Percentiles rank a stretch among this genome's conserved stretches.
Conservation (phyloP, 2,329 filamentous ascomycete genomes). For the Pseudonectria buxi region DNA sequence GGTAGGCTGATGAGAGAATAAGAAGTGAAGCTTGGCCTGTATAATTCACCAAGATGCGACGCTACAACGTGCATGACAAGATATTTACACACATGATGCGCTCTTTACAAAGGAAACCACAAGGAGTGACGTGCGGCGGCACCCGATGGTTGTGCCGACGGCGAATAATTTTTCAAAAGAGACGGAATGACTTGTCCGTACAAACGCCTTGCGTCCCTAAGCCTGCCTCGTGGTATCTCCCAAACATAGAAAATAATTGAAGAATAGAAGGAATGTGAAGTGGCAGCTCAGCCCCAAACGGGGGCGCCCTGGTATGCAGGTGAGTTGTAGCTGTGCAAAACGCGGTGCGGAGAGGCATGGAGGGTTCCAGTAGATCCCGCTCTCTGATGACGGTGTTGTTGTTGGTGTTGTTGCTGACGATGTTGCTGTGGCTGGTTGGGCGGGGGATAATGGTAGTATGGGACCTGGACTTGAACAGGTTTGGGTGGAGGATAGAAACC, state of each 20-base stretch:
- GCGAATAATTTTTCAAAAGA: no score
- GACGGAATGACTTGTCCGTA: no score
- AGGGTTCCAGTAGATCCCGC: neutral
- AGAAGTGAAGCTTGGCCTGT: no score
- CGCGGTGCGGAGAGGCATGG: slow-evolving; percentile 37
- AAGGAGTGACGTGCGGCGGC: no score
- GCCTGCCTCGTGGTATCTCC: no score
- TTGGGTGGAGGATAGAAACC: slow-evolving; percentile 2
- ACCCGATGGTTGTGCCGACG: no score
- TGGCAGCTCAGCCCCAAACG: slow-evolving; percentile 42
- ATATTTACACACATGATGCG: no score
- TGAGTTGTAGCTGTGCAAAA: slow-evolving; percentile 53
- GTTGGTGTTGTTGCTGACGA: neutral
- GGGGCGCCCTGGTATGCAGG: slow-evolving; percentile 48
- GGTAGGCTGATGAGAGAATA: no score
- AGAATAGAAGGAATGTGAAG: slow-evolving; percentile 1
- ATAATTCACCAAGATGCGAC: no score
- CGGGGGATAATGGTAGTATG: neutral
- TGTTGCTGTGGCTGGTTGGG: slow-evolving; percentile 2
- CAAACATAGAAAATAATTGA: slow-evolving; percentile 4
- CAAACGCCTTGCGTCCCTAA: no score
- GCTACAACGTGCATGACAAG: no score
- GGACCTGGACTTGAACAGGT: neutral
- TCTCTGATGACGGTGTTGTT: neutral
- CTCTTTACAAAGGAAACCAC: no score